phyloP scores from a whole-genome alignment of 2,329 filamentous ascomycete species.

The Celoporthe dispersa region DNA sequence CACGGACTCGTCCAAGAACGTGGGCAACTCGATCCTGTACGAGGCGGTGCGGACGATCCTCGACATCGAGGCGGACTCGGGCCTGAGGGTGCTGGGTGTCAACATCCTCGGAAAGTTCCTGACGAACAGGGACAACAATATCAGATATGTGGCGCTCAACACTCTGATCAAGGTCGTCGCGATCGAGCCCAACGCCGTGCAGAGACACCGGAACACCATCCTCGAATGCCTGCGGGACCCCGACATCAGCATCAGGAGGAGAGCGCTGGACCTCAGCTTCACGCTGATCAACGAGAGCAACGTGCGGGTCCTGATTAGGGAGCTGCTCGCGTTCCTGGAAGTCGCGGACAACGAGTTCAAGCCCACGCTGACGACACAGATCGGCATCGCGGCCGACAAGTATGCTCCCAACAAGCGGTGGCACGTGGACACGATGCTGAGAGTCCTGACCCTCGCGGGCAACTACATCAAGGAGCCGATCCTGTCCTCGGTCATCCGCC shows the following conservation, averaged over 20 bases:
- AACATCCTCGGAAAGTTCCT: slow-evolving; percentile 99
- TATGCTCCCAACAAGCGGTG: slow-evolving; percentile 97
- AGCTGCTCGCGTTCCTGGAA: slow-evolving; percentile 92
- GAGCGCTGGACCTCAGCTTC: slow-evolving; percentile 96
- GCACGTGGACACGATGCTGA: slow-evolving; percentile 97
- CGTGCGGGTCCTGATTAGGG: slow-evolving; percentile 88
- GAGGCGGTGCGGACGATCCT: slow-evolving; percentile 96
- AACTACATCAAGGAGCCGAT: slow-evolving; percentile 99
- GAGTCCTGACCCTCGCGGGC: slow-evolving; percentile 89
- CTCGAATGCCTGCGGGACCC: slow-evolving; percentile 94
- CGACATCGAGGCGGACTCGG: slow-evolving; percentile 97
- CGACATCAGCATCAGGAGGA: slow-evolving; percentile 94
- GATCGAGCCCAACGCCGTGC: slow-evolving; percentile 96
- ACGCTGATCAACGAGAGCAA: slow-evolving; percentile 98
- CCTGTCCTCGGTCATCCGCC: slow-evolving; percentile 90
- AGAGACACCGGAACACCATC: slow-evolving; percentile 96
- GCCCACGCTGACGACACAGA: slow-evolving; percentile 96
- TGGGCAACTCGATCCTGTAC: slow-evolving; percentile 97
- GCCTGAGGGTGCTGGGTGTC: slow-evolving; percentile 89
- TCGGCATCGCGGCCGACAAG: slow-evolving; percentile 93
- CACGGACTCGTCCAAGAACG: slow-evolving; percentile 97
- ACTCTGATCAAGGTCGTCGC: slow-evolving; percentile 98
- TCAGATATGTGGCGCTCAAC: slow-evolving; percentile 96
- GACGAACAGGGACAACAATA: slow-evolving; percentile 99
- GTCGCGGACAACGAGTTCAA: slow-evolving; percentile 99